Evolutionary conservation across 2,329 filamentous ascomycete genomes (phyloP).

Genomic region (Aspergillus eucalypticola): DNA sequence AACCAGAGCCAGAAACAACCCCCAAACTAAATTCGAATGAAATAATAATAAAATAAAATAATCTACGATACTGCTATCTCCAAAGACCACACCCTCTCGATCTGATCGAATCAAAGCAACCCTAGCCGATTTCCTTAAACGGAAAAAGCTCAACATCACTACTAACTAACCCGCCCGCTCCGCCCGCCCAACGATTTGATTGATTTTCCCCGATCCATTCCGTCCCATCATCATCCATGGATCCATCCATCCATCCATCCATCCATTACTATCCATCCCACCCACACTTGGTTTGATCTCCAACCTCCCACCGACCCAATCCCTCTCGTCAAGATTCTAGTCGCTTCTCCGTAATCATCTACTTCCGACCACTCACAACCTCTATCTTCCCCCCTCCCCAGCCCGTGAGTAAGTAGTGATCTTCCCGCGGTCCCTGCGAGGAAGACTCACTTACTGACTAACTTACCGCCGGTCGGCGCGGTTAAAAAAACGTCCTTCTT

Average conservation of each 20-base stretch:
- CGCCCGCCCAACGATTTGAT: not conserved
- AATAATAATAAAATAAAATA: not conserved
- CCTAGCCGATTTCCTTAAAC: not conserved
- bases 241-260: not conserved
- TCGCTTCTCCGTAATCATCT: not conserved
- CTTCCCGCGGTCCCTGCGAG: constrained; percentile 16
- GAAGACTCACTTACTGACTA: not conserved
- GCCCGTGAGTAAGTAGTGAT: constrained; percentile 7
- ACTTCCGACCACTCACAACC: not conserved
- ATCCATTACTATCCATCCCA: not conserved
- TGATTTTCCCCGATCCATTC: not conserved
- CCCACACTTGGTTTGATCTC: not conserved
- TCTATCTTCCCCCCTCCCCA: not conserved
- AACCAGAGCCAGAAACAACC: not conserved
- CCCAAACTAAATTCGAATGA: not conserved
- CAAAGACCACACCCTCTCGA: too few species aligned
- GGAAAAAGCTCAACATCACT: not conserved
- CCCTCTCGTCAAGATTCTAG: not conserved
- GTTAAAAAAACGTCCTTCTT: too few species aligned
- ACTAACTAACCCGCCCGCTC: not conserved
- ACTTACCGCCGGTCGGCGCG: not conserved
- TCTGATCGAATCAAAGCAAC: not conserved
- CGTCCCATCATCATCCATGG: not conserved
- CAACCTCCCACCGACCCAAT: not conserved
- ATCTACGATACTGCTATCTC: too few species aligned